Conservation (phyloP, 1,284 basidiomycete genomes). For the Mycena citricolor region DNA sequence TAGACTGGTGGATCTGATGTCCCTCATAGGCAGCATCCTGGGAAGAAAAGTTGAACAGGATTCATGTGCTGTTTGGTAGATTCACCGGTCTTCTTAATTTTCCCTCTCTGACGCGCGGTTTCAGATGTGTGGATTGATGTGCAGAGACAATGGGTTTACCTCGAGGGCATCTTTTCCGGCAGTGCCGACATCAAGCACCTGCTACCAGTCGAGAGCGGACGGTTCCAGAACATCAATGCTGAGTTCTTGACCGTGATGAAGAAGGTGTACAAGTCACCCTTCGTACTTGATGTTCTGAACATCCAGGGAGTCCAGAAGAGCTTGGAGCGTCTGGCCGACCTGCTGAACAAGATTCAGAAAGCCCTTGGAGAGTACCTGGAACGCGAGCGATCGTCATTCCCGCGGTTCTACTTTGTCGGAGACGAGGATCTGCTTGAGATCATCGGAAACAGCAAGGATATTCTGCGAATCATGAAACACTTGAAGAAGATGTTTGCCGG, state of each 20-base stretch:
- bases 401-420: constrained; percentile 99
- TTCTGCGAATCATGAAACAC: constrained; percentile 96
- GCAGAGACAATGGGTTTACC: constrained; percentile 99
- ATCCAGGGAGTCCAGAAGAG: constrained; percentile 96
- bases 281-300: constrained; percentile 95
- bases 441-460: constrained; percentile 99
- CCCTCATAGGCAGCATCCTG: constrained; percentile 72
- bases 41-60: constrained; percentile 94
- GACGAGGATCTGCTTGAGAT: constrained; percentile 99
- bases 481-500: constrained; percentile 99
- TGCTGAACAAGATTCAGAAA: constrained; percentile 98
- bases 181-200: constrained; percentile 99
- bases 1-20: constrained; percentile 20
- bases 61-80: constrained; percentile 92
- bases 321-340: constrained; percentile 92
- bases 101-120: neutral
- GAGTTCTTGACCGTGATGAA: constrained; percentile 99
- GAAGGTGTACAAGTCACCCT: constrained; percentile 98
- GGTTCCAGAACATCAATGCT: constrained; percentile 98
- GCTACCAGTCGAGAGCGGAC: constrained; percentile 93
- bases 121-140: constrained; percentile 99
- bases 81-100: neutral
- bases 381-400: constrained; percentile 95
- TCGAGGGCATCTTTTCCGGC: constrained; percentile 99
- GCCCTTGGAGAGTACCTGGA: constrained; percentile 99